phyloP scores from a whole-genome alignment of 768 basidiomycete genomes.

The Tylopilus rubrobrunneus region DNA sequence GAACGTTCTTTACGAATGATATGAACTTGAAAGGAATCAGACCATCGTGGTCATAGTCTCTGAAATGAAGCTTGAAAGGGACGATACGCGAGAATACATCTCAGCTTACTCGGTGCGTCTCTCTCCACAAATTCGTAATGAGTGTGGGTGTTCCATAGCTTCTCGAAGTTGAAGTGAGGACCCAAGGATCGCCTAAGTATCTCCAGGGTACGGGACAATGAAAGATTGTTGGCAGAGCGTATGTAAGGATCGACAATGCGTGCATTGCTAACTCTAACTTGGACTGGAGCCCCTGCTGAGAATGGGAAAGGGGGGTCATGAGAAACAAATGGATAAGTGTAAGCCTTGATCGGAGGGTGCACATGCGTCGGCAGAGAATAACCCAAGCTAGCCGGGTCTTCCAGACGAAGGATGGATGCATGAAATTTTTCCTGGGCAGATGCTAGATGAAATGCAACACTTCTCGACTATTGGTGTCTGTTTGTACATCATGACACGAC shows the following conservation, averaged over 20 bases:
- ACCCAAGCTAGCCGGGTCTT: slow-evolving; percentile 15
- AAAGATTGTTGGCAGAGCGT: slow-evolving; percentile 35
- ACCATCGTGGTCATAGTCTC: slow-evolving; percentile 45
- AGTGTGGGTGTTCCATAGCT: slow-evolving; percentile 45
- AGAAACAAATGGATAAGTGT: slow-evolving; percentile 36
- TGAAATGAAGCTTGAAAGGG: slow-evolving; percentile 10
- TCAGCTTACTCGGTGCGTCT: slow-evolving; percentile 34
- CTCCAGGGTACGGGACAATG: slow-evolving; percentile 38
- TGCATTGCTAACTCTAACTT: slow-evolving; percentile 14
- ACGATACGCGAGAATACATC: not conserved
- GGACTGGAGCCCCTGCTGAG: slow-evolving; percentile 29
- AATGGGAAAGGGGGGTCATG: slow-evolving; percentile 37
- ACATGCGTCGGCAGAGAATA: slow-evolving; percentile 23
- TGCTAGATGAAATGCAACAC: slow-evolving; percentile 34
- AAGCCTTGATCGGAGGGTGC: slow-evolving; percentile 28
- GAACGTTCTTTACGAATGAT: not conserved
- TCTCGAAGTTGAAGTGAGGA: slow-evolving; percentile 43
- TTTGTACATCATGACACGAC: not conserved
- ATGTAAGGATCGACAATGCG: slow-evolving; percentile 27
- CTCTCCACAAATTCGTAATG: slow-evolving; percentile 42
- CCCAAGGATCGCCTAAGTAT: slow-evolving; percentile 35
- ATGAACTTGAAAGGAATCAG: not conserved
- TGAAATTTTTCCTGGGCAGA: slow-evolving; percentile 35
- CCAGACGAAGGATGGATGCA: slow-evolving; percentile 25
- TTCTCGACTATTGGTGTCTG: slow-evolving; percentile 10